Conservation (phyloP, 371 early-diverging fungal genomes). For the Actinomortierella ambigua region DNA sequence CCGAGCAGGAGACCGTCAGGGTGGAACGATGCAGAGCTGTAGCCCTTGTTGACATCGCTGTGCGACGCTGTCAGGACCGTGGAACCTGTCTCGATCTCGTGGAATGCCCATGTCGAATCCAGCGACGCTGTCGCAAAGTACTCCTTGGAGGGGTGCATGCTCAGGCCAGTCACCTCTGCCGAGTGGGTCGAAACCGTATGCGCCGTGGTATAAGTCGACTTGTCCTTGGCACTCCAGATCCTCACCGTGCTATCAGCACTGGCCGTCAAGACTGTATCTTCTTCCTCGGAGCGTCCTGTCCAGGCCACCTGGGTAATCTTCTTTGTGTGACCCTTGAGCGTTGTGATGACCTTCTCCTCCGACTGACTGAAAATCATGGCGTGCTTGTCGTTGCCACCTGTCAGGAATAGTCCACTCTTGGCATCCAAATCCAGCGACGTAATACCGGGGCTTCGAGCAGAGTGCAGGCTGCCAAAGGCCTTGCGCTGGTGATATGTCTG, state of each 20-base stretch:
- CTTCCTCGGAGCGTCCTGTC: slow-evolving; percentile 58
- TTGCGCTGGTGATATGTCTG: slow-evolving; percentile 59
- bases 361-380: slow-evolving; percentile 69
- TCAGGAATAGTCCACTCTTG: slow-evolving; percentile 69
- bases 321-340: slow-evolving; percentile 82
- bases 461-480: slow-evolving; percentile 71
- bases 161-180: slow-evolving; percentile 73
- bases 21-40: slow-evolving; percentile 81
- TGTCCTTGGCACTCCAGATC: slow-evolving; percentile 57
- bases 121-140: slow-evolving; percentile 78
- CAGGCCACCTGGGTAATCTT: slow-evolving; percentile 75
- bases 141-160: slow-evolving; percentile 79
- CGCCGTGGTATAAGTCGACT: slow-evolving; percentile 51
- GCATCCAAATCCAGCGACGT: slow-evolving; percentile 71
- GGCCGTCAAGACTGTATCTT: slow-evolving; percentile 70
- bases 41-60: slow-evolving; percentile 50
- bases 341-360: slow-evolving; percentile 70
- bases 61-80: slow-evolving; percentile 55
- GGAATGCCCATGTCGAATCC: slow-evolving; percentile 85
- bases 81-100: slow-evolving; percentile 71
- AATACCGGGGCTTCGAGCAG: slow-evolving; percentile 80
- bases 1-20: slow-evolving; percentile 92
- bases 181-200: slow-evolving; percentile 69
- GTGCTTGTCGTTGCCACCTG: slow-evolving; percentile 84
- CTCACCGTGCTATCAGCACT: slow-evolving; percentile 86